Evolutionary conservation across 208 protist genomes (phyloP).

Genomic region (Trypanosoma melophagium): DNA sequence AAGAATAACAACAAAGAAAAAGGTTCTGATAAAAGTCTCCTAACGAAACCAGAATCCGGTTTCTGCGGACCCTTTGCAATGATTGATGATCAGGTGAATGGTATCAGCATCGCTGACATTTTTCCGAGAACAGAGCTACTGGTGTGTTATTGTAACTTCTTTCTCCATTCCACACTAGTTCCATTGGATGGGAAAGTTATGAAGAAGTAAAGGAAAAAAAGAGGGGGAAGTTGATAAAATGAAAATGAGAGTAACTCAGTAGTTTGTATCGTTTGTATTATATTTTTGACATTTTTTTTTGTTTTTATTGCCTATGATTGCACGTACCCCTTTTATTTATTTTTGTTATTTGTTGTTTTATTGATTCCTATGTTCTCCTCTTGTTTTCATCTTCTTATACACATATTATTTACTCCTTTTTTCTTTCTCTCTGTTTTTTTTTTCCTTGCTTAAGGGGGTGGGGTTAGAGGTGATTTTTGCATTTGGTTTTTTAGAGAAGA

Average conservation of each 20-base stretch:
- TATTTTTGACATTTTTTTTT: constrained; percentile 11
- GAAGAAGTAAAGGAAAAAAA: too few relatives aligned
- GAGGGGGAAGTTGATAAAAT: too few relatives aligned
- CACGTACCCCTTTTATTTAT: too few relatives aligned
- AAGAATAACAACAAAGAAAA: background rate
- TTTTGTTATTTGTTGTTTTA: constrained; percentile 6
- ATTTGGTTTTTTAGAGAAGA: too few relatives aligned
- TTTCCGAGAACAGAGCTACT: constrained; percentile 37
- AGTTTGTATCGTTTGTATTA: too few relatives aligned
- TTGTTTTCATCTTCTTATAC: background rate
- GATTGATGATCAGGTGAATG: constrained; percentile 23
- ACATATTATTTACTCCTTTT: background rate
- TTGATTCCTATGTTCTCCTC: background rate
- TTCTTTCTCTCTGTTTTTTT: background rate
- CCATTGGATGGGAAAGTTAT: too few relatives aligned
- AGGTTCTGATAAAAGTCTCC: background rate
- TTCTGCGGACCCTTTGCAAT: constrained; percentile 14
- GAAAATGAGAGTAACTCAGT: too few relatives aligned
- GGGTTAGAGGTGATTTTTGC: background rate
- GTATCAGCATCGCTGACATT: constrained; percentile 35
- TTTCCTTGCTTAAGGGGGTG: background rate
- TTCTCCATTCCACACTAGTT: constrained; percentile 1
- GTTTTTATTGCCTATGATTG: background rate
- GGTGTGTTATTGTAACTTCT: constrained; percentile 48
- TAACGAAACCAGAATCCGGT: background rate